phyloP scores from a whole-genome alignment of 2,329 filamentous ascomycete genomes.

The Alternaria longipes region DNA sequence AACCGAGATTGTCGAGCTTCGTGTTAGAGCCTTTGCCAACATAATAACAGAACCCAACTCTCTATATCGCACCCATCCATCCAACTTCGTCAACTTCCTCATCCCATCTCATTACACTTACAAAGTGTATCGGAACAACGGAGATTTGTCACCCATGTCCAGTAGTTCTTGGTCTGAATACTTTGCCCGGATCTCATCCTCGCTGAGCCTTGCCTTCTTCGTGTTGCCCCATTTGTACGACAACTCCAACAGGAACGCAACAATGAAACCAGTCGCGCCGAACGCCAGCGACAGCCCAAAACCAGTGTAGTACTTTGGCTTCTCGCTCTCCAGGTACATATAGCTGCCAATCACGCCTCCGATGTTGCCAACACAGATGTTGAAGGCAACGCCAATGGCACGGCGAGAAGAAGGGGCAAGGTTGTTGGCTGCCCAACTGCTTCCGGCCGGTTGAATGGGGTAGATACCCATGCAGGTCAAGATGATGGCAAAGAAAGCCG shows the following conservation, averaged over 20 bases:
- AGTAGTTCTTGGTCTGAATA: constrained; percentile 52
- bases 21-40: no score
- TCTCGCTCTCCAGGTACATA: constrained; percentile 50
- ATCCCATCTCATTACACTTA: no score
- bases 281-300: constrained; percentile 44
- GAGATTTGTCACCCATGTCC: constrained; percentile 52
- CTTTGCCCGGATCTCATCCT: constrained; percentile 46
- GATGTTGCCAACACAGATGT: constrained; percentile 41
- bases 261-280: constrained; percentile 23
- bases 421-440: constrained; percentile 45
- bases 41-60: no score
- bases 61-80: no score
- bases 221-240: constrained; percentile 13
- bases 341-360: constrained; percentile 46
- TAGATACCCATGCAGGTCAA: constrained; percentile 55
- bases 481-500: constrained; percentile 58
- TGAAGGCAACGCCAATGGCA: constrained; percentile 43
- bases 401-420: constrained; percentile 41
- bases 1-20: no score
- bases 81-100: no score
- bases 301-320: constrained; percentile 49
- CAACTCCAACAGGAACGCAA: constrained; percentile 35
- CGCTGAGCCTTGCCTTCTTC: constrained; percentile 45
- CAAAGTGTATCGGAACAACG: constrained; percentile 42
- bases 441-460: constrained; percentile 42